Evolutionary conservation across 1,284 basidiomycete genomes (phyloP).

Genomic region (Amylostereum areolatum): DNA sequence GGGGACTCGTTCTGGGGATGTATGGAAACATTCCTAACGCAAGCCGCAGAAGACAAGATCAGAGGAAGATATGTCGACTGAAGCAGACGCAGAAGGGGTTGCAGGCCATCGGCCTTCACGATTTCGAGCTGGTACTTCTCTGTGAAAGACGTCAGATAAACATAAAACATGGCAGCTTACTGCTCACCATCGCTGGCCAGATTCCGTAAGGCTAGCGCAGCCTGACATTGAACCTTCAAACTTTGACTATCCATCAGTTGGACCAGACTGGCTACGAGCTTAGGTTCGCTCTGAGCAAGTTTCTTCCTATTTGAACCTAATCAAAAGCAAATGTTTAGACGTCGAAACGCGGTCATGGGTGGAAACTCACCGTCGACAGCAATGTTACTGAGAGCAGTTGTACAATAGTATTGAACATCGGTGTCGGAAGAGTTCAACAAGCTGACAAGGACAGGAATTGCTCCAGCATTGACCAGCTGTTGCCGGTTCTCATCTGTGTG

Average conservation of each 20-base stretch:
- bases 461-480: conserved; percentile 97
- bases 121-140: conserved; percentile 99
- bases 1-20: conserved; percentile 98
- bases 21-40: conserved; percentile 98
- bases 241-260: conserved; percentile 96
- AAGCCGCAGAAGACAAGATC: conserved; percentile 97
- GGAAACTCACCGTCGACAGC: conserved; percentile 79
- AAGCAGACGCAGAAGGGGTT: conserved; percentile 88
- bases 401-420: conserved; percentile 99
- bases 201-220: conserved; percentile 93
- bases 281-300: conserved; percentile 91
- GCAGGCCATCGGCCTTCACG: conserved; percentile 92
- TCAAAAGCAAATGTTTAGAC: conserved; percentile 2
- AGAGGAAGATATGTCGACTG: conserved; percentile 98
- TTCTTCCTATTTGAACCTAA: conserved; percentile 89
- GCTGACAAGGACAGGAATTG: conserved; percentile 95
- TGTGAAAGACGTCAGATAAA: conserved; percentile 23
- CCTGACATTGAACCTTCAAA: conserved; percentile 98
- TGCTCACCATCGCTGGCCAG: conserved; percentile 89
- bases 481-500: conserved; percentile 91
- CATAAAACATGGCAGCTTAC: background rate
- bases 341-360: background rate
- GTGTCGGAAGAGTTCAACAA: conserved; percentile 96
- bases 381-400: conserved; percentile 97
- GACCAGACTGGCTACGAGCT: conserved; percentile 92